Evolutionary conservation across 192 early-diverging fungal genomes (phyloP).

Genomic region (Coemansia sp.): DNA sequence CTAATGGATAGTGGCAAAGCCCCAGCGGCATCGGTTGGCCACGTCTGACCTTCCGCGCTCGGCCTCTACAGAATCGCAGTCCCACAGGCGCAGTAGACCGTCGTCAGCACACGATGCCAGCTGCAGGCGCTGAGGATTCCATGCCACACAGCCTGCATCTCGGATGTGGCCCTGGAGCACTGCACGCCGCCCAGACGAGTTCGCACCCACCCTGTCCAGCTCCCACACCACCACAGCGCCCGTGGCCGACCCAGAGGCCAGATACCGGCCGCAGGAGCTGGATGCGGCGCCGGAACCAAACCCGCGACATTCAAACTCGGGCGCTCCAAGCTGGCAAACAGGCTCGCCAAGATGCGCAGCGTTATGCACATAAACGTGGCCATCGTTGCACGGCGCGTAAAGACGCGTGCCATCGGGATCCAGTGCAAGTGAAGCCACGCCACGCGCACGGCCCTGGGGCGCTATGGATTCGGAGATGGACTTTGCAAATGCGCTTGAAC

Average conservation of each 20-base stretch:
- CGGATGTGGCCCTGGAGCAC: slow-evolving; percentile 65
- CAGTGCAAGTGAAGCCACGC: slow-evolving; percentile 67
- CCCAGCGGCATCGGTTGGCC: slow-evolving; percentile 33
- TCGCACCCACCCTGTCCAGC: slow-evolving; percentile 52
- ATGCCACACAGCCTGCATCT: slow-evolving; percentile 74
- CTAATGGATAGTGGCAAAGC: slow-evolving; percentile 21
- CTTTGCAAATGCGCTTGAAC: no score
- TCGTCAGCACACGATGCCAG: slow-evolving; percentile 80
- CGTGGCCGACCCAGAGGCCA: slow-evolving; percentile 72
- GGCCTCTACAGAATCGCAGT: slow-evolving; percentile 27
- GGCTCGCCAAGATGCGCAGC: slow-evolving; percentile 54
- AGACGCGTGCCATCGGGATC: slow-evolving; percentile 64
- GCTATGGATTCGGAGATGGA: slow-evolving; percentile 4
- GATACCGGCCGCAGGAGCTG: slow-evolving; percentile 70
- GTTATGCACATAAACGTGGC: slow-evolving; percentile 72
- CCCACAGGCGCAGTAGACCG: slow-evolving; percentile 73
- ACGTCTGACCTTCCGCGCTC: slow-evolving; percentile 23
- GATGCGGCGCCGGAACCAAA: slow-evolving; percentile 71
- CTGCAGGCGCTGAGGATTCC: slow-evolving; percentile 61
- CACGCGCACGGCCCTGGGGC: slow-evolving; percentile 50
- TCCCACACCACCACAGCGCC: slow-evolving; percentile 71
- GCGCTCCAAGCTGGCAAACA: slow-evolving; percentile 56
- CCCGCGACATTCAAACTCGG: slow-evolving; percentile 59
- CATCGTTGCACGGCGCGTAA: slow-evolving; percentile 70
- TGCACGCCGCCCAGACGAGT: slow-evolving; percentile 21